Evolutionary conservation across 208 protist genomes (phyloP), one percentile per base, ranked within the genome.

Genomic region (Phytomonas sp.): DNA sequence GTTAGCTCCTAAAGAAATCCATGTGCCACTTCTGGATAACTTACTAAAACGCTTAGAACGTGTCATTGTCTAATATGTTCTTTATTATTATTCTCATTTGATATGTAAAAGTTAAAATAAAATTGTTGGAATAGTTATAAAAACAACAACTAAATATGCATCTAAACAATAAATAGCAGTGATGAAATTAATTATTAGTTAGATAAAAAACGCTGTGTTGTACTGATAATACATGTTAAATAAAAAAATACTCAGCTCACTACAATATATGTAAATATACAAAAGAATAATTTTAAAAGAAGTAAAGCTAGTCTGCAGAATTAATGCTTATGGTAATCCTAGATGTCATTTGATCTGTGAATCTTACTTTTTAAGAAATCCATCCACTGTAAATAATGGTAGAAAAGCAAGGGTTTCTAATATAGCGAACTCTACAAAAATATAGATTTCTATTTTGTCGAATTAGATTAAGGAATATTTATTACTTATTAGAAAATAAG

Each of bases 1-100:
- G 30, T 87, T 77, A 62, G 67, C 63, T 10, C 77, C 78, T 37
- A 94, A 67, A 45, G 81, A 84, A 60, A 94, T 82, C 86, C 85
- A 94, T 60, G 71, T 73, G 0, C 88, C 86, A 72, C 23, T 33
- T 36, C 49, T 71, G 26, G 30, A 66, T 30, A 29, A 0, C 26
- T 30, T 67, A 69, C 29, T 60, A 69, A 26, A 29, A 63, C 60
- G 45, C n/a, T 60, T 63, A 11, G 29, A 16, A 33, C 34, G 19
- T 67, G 19, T 40, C 56, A 66, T 30, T 32, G 37, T 14, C 23
- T 60, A 66, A 19, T 56, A 33, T 19, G 6, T 29, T 70, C 33
- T 69, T 42, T 59, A 11, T 69, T 66, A 34, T 60, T 69, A 67
- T 70, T 66, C 70, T 73, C 64, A 66, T 70, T 66, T 64, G 29